phyloP scores from a whole-genome alignment of 1,284 basidiomycete species.

The Coriolopsis trogii region DNA sequence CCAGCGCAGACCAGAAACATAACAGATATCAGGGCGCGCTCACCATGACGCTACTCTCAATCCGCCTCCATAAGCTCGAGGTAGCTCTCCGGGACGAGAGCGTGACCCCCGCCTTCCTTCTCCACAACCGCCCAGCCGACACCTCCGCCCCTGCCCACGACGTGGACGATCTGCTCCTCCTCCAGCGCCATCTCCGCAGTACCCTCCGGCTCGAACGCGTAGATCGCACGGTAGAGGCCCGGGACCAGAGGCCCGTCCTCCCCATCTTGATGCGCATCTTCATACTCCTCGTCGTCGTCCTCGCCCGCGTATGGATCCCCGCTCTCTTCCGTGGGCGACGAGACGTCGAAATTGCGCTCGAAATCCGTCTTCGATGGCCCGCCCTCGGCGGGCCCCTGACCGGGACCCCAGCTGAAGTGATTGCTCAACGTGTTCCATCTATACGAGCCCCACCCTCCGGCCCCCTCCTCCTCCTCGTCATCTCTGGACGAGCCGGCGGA shows the following conservation, averaged over 20 bases:
- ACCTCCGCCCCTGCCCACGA: constrained; percentile 71
- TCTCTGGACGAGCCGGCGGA: constrained; percentile 25
- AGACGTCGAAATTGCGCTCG: constrained; percentile 48
- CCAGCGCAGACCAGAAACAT: constrained; percentile 23
- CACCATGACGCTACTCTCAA: constrained; percentile 8
- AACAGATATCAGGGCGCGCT: constrained; percentile 6
- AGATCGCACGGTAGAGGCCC: constrained; percentile 72
- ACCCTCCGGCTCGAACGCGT: constrained; percentile 72
- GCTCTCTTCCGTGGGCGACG: constrained; percentile 30
- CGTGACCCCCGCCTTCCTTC: constrained; percentile 48
- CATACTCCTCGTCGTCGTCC: constrained; percentile 29
- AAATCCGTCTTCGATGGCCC: constrained; percentile 49
- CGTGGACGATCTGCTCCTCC: constrained; percentile 70
- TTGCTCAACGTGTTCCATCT: constrained; percentile 45
- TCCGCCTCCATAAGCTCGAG: constrained; percentile 49
- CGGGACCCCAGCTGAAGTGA: constrained; percentile 35
- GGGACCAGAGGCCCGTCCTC: constrained; percentile 54
- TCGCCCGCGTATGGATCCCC: constrained; percentile 33
- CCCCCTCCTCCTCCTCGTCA: constrained; percentile 31
- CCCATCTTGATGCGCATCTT: constrained; percentile 27
- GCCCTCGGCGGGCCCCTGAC: constrained; percentile 16
- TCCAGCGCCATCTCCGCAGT: constrained; percentile 74
- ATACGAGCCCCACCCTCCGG: constrained; percentile 46
- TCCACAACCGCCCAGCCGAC: constrained; percentile 76
- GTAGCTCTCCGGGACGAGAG: constrained; percentile 71